Conservation (phyloP, 768 basidiomycete genomes). For the Asterophora lycoperdoides region DNA sequence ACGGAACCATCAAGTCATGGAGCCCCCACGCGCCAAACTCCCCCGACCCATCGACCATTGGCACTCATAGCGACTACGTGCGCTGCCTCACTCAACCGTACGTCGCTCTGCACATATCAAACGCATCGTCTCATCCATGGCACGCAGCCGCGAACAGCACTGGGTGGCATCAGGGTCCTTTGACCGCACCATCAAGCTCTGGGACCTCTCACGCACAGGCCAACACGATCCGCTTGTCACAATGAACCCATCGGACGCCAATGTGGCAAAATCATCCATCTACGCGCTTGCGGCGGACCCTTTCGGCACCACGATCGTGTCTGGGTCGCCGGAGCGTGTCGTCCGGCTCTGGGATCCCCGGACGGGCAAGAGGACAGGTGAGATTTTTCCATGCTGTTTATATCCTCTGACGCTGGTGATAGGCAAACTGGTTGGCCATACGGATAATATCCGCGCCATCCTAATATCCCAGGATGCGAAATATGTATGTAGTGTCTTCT, state of each 20-base stretch:
- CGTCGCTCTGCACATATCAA: constrained; percentile 12
- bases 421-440: constrained; percentile 91
- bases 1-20: constrained; percentile 94
- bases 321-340: constrained; percentile 89
- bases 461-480: constrained; percentile 85
- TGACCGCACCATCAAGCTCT: constrained; percentile 89
- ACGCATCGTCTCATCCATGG: background rate
- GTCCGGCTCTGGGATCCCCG: constrained; percentile 93
- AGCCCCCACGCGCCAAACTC: constrained; percentile 65
- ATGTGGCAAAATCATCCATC: constrained; percentile 62
- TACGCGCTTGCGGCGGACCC: constrained; percentile 81
- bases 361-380: constrained; percentile 65
- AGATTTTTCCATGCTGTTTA: background rate
- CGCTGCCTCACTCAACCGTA: constrained; percentile 75
- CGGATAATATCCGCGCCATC: constrained; percentile 92
- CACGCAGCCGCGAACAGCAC: constrained; percentile 62
- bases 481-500: constrained; percentile 57
- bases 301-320: constrained; percentile 75
- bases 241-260: constrained; percentile 62
- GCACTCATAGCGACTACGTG: constrained; percentile 82
- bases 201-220: constrained; percentile 65
- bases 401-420: constrained; percentile 8
- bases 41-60: constrained; percentile 63
- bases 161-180: constrained; percentile 95
- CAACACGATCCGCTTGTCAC: constrained; percentile 52